phyloP scores from a whole-genome alignment of 1,284 basidiomycete species.

The Wolfiporia cocos region DNA sequence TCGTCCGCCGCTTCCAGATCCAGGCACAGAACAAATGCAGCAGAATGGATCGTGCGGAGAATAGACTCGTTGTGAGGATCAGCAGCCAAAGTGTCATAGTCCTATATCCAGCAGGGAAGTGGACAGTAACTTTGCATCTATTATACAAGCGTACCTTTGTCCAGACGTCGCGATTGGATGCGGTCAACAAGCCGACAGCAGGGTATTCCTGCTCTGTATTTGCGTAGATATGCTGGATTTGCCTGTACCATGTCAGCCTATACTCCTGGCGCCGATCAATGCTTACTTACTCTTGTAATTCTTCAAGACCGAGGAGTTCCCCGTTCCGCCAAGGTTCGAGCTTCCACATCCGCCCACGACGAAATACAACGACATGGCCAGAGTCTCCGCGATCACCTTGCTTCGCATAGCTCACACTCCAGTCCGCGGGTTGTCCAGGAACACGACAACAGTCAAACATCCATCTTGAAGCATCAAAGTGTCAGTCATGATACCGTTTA shows the following conservation, averaged over 20 bases:
- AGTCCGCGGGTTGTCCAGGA: constrained; percentile 70
- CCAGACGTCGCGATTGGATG: constrained; percentile 81
- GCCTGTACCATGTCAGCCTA: too few species aligned
- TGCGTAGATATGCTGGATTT: constrained; percentile 71
- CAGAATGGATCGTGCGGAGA: constrained; percentile 71
- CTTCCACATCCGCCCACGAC: constrained; percentile 77
- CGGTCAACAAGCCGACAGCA: constrained; percentile 72
- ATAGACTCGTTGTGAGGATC: constrained; percentile 57
- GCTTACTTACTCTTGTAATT: constrained; percentile 54
- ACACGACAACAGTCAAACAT: constrained; percentile 91
- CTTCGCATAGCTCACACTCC: constrained; percentile 66
- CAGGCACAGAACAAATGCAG: constrained; percentile 78
- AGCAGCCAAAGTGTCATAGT: constrained; percentile 53
- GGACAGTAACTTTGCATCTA: neutral
- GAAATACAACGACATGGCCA: constrained; percentile 73
- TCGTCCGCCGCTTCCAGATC: constrained; percentile 55
- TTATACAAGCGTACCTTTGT: constrained; percentile 48
- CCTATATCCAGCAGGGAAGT: constrained; percentile 32
- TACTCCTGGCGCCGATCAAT: too few species aligned
- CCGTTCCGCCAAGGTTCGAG: constrained; percentile 54
- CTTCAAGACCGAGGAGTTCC: constrained; percentile 59
- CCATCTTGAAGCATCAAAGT: constrained; percentile 45
- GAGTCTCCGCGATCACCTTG: constrained; percentile 57
- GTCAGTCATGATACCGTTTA: neutral
- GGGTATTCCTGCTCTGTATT: constrained; percentile 57